Conservation (phyloP, 169 alveolate genomes). For the Theileria orientalis region DNA sequence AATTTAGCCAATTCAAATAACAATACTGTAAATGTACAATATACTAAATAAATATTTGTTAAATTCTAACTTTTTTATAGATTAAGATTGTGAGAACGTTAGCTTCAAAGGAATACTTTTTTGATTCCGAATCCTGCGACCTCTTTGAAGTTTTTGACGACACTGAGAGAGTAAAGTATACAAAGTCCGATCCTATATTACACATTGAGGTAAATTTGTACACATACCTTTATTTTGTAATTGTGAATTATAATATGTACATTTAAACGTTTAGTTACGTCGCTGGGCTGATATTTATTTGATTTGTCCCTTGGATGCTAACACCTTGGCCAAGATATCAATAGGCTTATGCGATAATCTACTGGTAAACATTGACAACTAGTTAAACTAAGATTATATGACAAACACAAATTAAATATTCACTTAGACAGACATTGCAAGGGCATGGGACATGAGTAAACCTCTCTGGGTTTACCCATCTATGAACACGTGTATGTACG, state of each 20-base stretch:
- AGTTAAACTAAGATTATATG: not conserved
- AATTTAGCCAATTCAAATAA: constrained; percentile 15
- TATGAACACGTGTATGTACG: constrained; percentile 93
- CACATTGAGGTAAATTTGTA: constrained; percentile 37
- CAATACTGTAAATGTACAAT: constrained; percentile 62
- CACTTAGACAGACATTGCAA: constrained; percentile 85
- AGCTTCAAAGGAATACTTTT: constrained; percentile 4
- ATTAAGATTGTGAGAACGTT: constrained; percentile 2
- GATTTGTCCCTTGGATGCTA: constrained; percentile 92
- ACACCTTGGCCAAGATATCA: constrained; percentile 89
- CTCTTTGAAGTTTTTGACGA: constrained; percentile 18
- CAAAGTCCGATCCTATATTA: constrained; percentile 27
- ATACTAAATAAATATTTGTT: not conserved
- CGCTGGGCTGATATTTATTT: constrained; percentile 87
- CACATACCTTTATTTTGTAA: not conserved
- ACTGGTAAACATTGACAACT: constrained; percentile 62
- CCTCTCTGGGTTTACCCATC: constrained; percentile 90
- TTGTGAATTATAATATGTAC: not conserved
- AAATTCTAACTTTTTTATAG: not conserved
- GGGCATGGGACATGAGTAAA: constrained; percentile 89
- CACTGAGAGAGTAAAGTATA: not conserved
- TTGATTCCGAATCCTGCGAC: constrained; percentile 1
- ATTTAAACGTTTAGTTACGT: constrained; percentile 77
- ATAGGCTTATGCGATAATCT: constrained; percentile 90
- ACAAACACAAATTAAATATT: not conserved